Base-by-base conservation (phyloP, 257 asterid species). In the Ilex asprella region DNA sequence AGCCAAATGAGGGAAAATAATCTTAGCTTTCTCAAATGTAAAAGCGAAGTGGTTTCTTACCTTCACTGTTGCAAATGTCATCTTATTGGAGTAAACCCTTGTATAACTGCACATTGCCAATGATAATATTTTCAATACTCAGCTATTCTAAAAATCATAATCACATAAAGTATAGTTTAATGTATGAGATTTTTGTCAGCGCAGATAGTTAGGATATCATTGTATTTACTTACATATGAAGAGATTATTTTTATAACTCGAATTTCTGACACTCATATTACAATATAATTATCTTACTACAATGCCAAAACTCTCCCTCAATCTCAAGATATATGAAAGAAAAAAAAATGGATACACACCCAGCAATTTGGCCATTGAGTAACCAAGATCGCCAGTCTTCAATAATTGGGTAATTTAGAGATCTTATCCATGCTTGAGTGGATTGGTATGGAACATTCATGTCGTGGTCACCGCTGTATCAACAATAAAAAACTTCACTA, bases 31-130 rank as follows among this genome's bases (percentile, higher is more conserved):
- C 3, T 11, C 16, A 49, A 49, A 49, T 8, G 0, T 35, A 35
- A 35, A 21, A 21, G 27, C 27, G 3, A n/a, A 11, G 54, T 49
- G 10, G 15, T 60, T 14, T 30, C 70, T 63, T 72, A 55, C 86
- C 81, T 81, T 81, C 7, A 81, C 75, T 0, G 86, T 77, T 44
- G 81, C 81, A 70, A 64, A 81, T 30, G 81, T 75, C 83, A 81
- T 81, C 31, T 44, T 39, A 70, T 81, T 81, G 35, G 81, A 66
- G 51, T 77, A 77, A 47, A 62, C 63, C 61, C 79, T 65, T 13
- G 78, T 76, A 47, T 67, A 68, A 31, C 79, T 76, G 55, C 64
- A 56, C 41, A 61, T 46, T 46, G 29, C 15, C 35, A 62, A 16
- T 8, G 16, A 31, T 12, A 49, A 46, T 43, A 2, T 30, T 21